phyloP scores from a whole-genome alignment of 768 basidiomycete genomes.

The Termitomyces sp. region DNA sequence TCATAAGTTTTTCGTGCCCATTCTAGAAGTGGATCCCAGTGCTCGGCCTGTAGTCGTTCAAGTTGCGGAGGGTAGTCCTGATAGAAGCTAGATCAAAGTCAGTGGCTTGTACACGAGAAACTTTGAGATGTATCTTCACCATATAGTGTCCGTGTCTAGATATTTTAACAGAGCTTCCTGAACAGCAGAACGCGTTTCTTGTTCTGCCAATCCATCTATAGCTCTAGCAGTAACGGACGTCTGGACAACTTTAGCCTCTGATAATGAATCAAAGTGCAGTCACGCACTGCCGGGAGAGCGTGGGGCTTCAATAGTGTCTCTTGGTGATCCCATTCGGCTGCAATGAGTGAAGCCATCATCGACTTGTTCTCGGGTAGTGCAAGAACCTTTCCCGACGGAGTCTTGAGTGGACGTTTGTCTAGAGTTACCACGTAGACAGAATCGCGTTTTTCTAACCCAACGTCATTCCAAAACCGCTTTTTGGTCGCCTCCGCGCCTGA shows the following conservation, averaged over 20 bases:
- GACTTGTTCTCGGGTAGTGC: constrained; percentile 66
- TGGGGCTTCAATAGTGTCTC: constrained; percentile 82
- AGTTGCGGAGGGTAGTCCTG: constrained; percentile 73
- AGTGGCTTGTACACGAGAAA: neutral
- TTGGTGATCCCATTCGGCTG: constrained; percentile 97
- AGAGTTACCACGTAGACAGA: constrained; percentile 63
- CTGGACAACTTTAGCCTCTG: constrained; percentile 35
- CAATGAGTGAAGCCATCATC: constrained; percentile 80
- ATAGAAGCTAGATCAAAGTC: constrained; percentile 60
- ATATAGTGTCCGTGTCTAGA: constrained; percentile 92
- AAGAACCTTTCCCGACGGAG: constrained; percentile 78
- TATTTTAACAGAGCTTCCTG: constrained; percentile 73
- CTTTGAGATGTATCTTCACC: constrained; percentile 40
- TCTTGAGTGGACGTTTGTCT: constrained; percentile 84
- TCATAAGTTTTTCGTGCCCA: constrained; percentile 72
- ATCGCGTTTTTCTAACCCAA: constrained; percentile 63
- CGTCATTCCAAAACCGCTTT: constrained; percentile 93
- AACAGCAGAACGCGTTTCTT: constrained; percentile 56
- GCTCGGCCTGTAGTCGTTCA: constrained; percentile 69
- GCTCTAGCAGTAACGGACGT: constrained; percentile 91
- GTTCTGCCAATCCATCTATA: constrained; percentile 70
- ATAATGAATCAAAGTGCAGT: neutral
- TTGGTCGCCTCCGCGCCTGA: constrained; percentile 83
- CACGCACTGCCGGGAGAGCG: constrained; percentile 81
- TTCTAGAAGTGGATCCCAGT: constrained; percentile 86